Conservation (phyloP, 208 protist genomes). For the Dictyostelium gargantuum region DNA sequence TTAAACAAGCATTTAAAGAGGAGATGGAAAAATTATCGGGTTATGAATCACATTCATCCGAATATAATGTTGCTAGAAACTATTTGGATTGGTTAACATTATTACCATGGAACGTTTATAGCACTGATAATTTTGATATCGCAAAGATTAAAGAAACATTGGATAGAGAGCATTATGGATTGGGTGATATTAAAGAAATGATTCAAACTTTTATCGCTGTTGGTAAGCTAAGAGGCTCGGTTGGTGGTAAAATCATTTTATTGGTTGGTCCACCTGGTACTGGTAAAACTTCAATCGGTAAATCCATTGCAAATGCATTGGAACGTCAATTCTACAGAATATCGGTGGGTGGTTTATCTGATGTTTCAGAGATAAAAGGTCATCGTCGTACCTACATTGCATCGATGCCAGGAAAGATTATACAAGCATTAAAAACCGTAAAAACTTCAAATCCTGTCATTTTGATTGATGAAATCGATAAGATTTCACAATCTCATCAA, state of each 20-base stretch:
- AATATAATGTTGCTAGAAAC: slow-evolving; percentile 87
- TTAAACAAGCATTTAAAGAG: slow-evolving; percentile 64
- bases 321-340: slow-evolving; percentile 86
- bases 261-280: slow-evolving; percentile 88
- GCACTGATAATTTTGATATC: slow-evolving; percentile 85
- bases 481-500: slow-evolving; percentile 61
- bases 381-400: slow-evolving; percentile 87
- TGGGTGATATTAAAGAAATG: slow-evolving; percentile 90
- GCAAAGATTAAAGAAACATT: slow-evolving; percentile 68
- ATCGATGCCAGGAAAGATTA: slow-evolving; percentile 90
- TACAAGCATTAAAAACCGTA: slow-evolving; percentile 87
- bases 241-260: slow-evolving; percentile 88
- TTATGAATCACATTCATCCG: slow-evolving; percentile 80
- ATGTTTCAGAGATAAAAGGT: slow-evolving; percentile 92
- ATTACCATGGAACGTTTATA: slow-evolving; percentile 86
- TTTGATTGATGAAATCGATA: slow-evolving; percentile 92
- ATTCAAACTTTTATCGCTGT: slow-evolving; percentile 92
- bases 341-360: slow-evolving; percentile 89
- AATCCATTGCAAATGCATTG: slow-evolving; percentile 83
- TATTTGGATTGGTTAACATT: slow-evolving; percentile 91
- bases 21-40: slow-evolving; percentile 80
- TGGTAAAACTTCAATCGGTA: slow-evolving; percentile 88
- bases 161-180: slow-evolving; percentile 88
- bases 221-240: slow-evolving; percentile 15
- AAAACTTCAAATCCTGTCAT: slow-evolving; percentile 90